Evolutionary conservation across 108 stramenopile genomes (phyloP).

Genomic region (Ochromonas danica): DNA sequence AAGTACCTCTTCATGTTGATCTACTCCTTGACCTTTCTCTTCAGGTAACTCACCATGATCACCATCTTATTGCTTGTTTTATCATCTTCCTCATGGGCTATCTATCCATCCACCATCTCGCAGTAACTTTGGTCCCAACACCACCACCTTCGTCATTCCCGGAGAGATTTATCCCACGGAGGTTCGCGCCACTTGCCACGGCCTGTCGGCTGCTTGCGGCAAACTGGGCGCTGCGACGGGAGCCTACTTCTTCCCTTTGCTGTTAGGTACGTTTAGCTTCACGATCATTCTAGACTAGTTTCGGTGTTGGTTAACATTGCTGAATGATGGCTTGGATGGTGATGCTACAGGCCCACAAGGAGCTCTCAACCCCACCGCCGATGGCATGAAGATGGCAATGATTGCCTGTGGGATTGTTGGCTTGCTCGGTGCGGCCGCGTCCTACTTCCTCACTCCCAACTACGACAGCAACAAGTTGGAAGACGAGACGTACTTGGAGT

Average conservation of each 20-base stretch:
- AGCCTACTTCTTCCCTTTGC: conserved; percentile 21
- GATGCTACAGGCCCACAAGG: too few species aligned
- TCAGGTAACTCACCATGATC: too few species aligned
- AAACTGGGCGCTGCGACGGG: conserved; percentile 47
- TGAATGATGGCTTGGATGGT: too few species aligned
- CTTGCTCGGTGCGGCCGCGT: neutral
- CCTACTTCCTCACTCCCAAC: neutral
- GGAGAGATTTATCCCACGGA: conserved; percentile 59
- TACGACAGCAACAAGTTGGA: neutral
- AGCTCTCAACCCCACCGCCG: neutral
- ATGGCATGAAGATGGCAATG: neutral
- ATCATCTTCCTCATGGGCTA: too few species aligned
- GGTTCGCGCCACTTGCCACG: conserved; percentile 55
- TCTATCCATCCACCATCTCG: too few species aligned
- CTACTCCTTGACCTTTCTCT: conserved; percentile 58
- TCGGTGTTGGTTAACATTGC: too few species aligned
- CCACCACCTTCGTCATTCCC: conserved; percentile 65
- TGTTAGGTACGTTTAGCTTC: too few species aligned
- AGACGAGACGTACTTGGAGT: neutral
- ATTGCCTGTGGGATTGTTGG: neutral
- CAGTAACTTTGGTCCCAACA: conserved; percentile 60
- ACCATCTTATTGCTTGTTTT: too few species aligned
- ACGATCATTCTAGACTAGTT: too few species aligned
- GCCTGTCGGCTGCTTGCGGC: conserved; percentile 61
- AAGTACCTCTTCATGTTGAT: conserved; percentile 30